Percentiles rank a stretch among this genome's conserved stretches.
Evolutionary conservation across 2,329 filamentous ascomycete genomes (phyloP).

Genomic region (Trichoderma semiorbis): DNA sequence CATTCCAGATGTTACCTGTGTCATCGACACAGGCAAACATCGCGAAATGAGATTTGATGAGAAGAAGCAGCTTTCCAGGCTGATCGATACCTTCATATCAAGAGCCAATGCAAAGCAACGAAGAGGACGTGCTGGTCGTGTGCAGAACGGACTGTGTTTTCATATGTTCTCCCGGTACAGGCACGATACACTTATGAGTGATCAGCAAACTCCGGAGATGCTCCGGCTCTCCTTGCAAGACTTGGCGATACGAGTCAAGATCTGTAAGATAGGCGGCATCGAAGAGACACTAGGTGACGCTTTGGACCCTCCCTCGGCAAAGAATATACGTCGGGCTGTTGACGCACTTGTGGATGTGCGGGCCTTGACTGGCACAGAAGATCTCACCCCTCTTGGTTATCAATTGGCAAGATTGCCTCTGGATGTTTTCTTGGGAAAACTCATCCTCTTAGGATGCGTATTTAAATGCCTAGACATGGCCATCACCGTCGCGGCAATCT

Average conservation of each 20-base stretch:
- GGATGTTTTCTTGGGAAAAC: constrained; percentile 91
- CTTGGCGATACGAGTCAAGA: constrained; percentile 92
- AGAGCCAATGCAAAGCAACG: constrained; percentile 94
- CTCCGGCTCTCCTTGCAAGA: constrained; percentile 91
- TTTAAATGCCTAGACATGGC: constrained; percentile 91
- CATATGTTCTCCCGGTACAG: constrained; percentile 90
- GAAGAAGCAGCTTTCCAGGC: constrained; percentile 79
- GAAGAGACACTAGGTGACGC: constrained; percentile 86
- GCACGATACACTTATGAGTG: constrained; percentile 79
- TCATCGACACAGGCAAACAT: constrained; percentile 94
- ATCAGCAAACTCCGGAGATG: constrained; percentile 96
- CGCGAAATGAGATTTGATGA: constrained; percentile 98
- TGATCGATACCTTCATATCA: constrained; percentile 94
- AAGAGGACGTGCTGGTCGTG: constrained; percentile 88
- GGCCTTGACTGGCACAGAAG: constrained; percentile 76
- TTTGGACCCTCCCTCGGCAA: constrained; percentile 82
- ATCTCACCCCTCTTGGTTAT: constrained; percentile 79
- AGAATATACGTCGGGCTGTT: constrained; percentile 89
- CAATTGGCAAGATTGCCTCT: constrained; percentile 86
- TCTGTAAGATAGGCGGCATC: constrained; percentile 91
- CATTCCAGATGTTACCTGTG: constrained; percentile 95
- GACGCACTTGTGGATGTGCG: constrained; percentile 92
- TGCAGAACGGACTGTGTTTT: constrained; percentile 92
- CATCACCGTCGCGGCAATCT: constrained; percentile 84
- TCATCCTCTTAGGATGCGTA: constrained; percentile 79